A percentile compares a stretch with the other conserved stretches of the same genome.
Evolutionary conservation across 2,329 filamentous ascomycete species (phyloP).

Genomic region (Dendryphion nanum): DNA sequence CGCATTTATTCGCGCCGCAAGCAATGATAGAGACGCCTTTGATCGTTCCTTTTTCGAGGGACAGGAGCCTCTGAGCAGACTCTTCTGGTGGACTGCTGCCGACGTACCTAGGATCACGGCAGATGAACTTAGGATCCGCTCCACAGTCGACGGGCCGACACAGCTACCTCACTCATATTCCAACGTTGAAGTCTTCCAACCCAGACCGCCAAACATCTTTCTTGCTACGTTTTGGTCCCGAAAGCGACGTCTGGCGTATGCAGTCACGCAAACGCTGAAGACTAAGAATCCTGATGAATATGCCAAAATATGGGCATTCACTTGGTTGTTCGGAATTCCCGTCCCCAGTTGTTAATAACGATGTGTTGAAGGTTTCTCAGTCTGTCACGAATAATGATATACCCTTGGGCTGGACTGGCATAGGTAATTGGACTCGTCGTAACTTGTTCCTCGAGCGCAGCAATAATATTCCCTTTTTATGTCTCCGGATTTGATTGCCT

Average conservation of each 20-base stretch:
- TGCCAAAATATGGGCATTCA: neutral
- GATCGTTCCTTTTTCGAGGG: conserved; percentile 8
- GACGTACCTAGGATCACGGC: conserved; percentile 10
- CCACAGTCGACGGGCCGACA: conserved; percentile 1
- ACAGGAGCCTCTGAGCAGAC: conserved; percentile 15
- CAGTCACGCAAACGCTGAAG: neutral
- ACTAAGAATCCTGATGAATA: conserved; percentile 3
- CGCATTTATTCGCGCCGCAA: conserved; percentile 16
- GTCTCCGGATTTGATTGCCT: too few relatives aligned
- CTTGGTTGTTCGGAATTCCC: conserved; percentile 1
- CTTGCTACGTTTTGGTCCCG: neutral
- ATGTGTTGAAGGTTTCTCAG: neutral
- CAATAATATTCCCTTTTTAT: too few relatives aligned
- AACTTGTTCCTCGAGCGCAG: too few relatives aligned
- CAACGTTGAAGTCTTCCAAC: neutral
- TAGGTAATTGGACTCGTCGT: too few relatives aligned
- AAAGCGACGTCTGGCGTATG: neutral
- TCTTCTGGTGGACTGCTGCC: conserved; percentile 25
- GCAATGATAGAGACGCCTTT: conserved; percentile 13
- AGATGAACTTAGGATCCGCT: conserved; percentile 8
- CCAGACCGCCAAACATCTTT: neutral
- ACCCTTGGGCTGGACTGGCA: too few relatives aligned
- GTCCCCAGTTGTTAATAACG: neutral
- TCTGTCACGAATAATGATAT: too few relatives aligned
- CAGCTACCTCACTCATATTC: neutral